phyloP scores from a whole-genome alignment of 2,329 filamentous ascomycete genomes.

The Diaporthe eres region DNA sequence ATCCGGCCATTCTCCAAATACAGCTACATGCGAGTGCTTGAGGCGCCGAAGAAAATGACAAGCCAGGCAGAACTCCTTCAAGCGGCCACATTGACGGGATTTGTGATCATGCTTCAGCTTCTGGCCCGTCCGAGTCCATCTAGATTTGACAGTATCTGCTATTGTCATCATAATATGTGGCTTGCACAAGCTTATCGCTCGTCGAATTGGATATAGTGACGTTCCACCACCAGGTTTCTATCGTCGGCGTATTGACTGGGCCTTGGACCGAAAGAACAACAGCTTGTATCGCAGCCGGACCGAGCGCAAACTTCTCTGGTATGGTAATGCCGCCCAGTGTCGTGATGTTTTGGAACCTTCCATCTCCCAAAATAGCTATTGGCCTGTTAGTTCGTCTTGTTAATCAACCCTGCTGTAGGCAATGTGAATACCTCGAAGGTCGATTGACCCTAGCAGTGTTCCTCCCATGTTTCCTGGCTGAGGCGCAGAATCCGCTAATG shows the following conservation, averaged over 20 bases:
- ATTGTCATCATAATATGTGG: neutral
- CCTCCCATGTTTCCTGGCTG: slow-evolving; percentile 15
- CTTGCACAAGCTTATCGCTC: neutral
- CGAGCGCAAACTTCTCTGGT: neutral
- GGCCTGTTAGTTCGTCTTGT: neutral
- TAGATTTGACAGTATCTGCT: slow-evolving; percentile 17
- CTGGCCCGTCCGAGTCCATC: too few species aligned
- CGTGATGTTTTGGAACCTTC: neutral
- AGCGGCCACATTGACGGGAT: slow-evolving; percentile 96
- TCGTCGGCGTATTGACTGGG: slow-evolving; percentile 5
- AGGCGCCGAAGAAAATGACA: slow-evolving; percentile 98
- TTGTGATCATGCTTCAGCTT: slow-evolving; percentile 83
- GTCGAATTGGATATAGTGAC: slow-evolving; percentile 6
- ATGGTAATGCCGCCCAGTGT: neutral
- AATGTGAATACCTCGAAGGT: neutral
- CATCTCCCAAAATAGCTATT: slow-evolving; percentile 5
- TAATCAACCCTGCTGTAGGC: neutral
- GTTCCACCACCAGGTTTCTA: slow-evolving; percentile 19
- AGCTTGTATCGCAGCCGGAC: slow-evolving; percentile 18
- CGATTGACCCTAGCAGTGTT: slow-evolving; percentile 1
- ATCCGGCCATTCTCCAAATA: slow-evolving; percentile 98
- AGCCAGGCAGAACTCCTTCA: slow-evolving; percentile 97
- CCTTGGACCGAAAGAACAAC: slow-evolving; percentile 14
- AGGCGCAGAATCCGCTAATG: neutral
- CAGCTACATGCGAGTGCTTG: slow-evolving; percentile 96